Evolutionary conservation across 805 yeast species (phyloP).

Genomic region (Naumovozyma baii): DNA sequence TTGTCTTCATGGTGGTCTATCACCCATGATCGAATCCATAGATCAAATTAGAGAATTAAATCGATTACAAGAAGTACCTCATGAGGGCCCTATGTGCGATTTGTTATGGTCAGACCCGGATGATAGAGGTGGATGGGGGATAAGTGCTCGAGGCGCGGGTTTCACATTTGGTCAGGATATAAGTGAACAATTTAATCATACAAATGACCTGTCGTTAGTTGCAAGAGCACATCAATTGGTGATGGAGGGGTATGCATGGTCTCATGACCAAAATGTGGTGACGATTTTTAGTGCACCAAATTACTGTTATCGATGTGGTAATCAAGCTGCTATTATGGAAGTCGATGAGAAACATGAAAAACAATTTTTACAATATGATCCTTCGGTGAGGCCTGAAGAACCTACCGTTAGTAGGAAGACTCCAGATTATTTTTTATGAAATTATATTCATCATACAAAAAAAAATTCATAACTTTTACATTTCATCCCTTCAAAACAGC

Average conservation of each 20-base stretch:
- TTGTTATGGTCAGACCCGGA: constrained; percentile 93
- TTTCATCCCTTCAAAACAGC: no score
- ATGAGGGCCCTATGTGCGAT: constrained; percentile 95
- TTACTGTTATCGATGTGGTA: constrained; percentile 92
- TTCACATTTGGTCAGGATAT: constrained; percentile 93
- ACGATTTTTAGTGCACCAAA: constrained; percentile 91
- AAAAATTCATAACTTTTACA: no score
- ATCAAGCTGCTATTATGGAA: constrained; percentile 95
- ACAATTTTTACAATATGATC: constrained; percentile 88
- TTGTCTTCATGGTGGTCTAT: constrained; percentile 87
- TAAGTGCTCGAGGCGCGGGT: constrained; percentile 95
- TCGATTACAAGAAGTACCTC: constrained; percentile 90
- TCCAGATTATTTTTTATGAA: constrained; percentile 85
- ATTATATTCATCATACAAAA: no score
- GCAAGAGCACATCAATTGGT: constrained; percentile 93
- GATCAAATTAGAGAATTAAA: constrained; percentile 83
- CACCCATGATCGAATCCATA: constrained; percentile 84
- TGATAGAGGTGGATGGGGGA: constrained; percentile 95
- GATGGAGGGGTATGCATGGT: constrained; percentile 92
- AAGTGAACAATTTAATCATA: constrained; percentile 81
- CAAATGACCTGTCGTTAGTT: constrained; percentile 67
- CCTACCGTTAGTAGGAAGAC: constrained; percentile 92
- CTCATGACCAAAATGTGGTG: constrained; percentile 84
- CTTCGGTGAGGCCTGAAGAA: constrained; percentile 91
- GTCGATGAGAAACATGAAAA: constrained; percentile 85